Percentiles rank a stretch among this genome's conserved stretches.
Conservation (phyloP, 1,284 basidiomycete species). For the Tylopilus microsporus region DNA sequence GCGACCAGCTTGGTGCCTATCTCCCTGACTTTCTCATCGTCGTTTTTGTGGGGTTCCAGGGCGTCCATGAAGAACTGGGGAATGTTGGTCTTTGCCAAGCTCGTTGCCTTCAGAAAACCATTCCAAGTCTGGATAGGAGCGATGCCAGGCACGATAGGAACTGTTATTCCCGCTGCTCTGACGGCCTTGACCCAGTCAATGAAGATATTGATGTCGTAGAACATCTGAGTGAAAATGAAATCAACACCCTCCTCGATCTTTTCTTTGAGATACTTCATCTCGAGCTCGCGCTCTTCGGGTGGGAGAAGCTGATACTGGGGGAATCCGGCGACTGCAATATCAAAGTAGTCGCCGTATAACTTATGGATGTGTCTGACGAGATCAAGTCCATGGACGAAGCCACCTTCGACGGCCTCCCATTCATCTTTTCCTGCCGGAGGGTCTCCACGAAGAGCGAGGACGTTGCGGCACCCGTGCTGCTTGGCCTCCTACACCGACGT, state of each 20-base stretch:
- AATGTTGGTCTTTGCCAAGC: constrained; percentile 79
- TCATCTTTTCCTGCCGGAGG: constrained; percentile 84
- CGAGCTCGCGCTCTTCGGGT: constrained; percentile 70
- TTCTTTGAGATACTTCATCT: constrained; percentile 83
- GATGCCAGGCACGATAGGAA: constrained; percentile 94
- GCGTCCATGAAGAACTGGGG: constrained; percentile 77
- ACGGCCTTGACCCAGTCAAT: constrained; percentile 81
- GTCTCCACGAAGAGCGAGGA: constrained; percentile 93
- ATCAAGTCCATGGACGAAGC: constrained; percentile 86
- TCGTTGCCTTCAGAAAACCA: constrained; percentile 90
- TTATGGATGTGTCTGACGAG: constrained; percentile 83
- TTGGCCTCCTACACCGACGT: constrained; percentile 75
- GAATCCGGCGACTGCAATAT: constrained; percentile 89
- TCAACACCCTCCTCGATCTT: constrained; percentile 84
- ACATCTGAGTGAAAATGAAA: constrained; percentile 96
- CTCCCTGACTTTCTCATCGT: constrained; percentile 87
- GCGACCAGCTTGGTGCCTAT: constrained; percentile 85
- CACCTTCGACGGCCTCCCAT: constrained; percentile 87
- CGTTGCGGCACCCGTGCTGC: constrained; percentile 86
- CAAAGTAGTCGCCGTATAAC: constrained; percentile 85
- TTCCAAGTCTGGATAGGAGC: constrained; percentile 99
- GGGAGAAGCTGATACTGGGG: constrained; percentile 70
- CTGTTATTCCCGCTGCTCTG: constrained; percentile 80
- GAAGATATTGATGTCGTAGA: constrained; percentile 87
- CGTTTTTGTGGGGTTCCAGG: constrained; percentile 85